Conservation (phyloP, 768 basidiomycete species). For the Fomitopsis pulvina region DNA sequence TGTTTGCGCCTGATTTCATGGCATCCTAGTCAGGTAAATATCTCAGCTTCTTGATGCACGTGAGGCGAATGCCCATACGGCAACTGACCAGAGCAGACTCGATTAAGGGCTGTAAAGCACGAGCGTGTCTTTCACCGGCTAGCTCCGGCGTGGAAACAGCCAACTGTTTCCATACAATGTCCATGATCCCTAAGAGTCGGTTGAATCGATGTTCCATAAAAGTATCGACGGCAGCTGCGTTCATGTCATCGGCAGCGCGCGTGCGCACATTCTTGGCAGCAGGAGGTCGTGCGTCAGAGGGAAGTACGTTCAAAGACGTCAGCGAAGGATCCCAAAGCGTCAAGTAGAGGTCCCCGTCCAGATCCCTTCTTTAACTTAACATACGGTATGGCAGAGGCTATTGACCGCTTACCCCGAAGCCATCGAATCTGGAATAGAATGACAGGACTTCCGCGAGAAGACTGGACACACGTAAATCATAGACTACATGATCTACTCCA, state of each 20-base stretch:
- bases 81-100: constrained; percentile 9
- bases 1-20: constrained; percentile 12
- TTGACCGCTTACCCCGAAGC: constrained; percentile 8
- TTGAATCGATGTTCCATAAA: constrained; percentile 11
- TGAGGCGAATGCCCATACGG: background rate
- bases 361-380: constrained; percentile 8
- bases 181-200: constrained; percentile 5
- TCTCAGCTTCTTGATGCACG: background rate
- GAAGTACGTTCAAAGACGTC: background rate
- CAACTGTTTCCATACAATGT: constrained; percentile 6
- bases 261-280: background rate
- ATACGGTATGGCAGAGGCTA: too few species aligned
- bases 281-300: constrained; percentile 1
- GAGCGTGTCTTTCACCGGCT: constrained; percentile 3
- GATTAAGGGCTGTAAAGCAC: constrained; percentile 4
- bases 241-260: background rate
- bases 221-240: constrained; percentile 6
- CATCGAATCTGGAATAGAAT: constrained; percentile 11
- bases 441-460: constrained; percentile 9
- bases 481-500: too few species aligned
- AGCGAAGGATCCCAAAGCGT: constrained; percentile 11
- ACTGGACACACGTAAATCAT: too few species aligned
- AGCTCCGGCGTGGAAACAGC: constrained; percentile 7
- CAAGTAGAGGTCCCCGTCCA: constrained; percentile 14
- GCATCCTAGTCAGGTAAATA: constrained; percentile 4